Conservation (phyloP, 192 early-diverging fungal species). For the Coemansia sp. region DNA sequence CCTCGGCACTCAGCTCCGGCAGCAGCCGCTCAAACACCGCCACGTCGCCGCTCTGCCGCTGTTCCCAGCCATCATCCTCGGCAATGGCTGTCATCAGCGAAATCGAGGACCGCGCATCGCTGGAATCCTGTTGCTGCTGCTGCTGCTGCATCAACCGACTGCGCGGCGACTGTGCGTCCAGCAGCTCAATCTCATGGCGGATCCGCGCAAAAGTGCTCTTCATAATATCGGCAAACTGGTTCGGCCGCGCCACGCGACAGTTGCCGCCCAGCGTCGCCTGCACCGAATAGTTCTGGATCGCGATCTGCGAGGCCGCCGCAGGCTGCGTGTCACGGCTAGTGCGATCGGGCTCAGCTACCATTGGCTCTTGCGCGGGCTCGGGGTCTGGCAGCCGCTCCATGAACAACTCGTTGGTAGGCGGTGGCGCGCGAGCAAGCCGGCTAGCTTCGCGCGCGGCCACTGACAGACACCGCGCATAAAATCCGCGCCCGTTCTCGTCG, state of each 20-base stretch:
- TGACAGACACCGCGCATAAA: conserved; percentile 44
- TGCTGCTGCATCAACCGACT: conserved; percentile 15
- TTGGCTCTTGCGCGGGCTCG: background rate
- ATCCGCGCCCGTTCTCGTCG: conserved; percentile 14
- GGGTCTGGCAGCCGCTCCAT: conserved; percentile 14
- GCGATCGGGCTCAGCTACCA: background rate
- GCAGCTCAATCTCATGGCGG: conserved; percentile 24
- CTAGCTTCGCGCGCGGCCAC: conserved; percentile 6
- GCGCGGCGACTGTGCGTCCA: conserved; percentile 19
- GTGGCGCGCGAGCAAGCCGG: conserved; percentile 8
- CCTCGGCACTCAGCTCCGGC: conserved; percentile 13
- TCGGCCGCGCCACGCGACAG: conserved; percentile 15
- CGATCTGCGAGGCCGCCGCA: background rate
- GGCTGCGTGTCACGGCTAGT: background rate
- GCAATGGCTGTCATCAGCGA: conserved; percentile 16
- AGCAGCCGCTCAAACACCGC: conserved; percentile 19
- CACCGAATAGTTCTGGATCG: conserved; percentile 33
- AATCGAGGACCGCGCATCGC: conserved; percentile 13
- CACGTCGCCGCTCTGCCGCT: background rate
- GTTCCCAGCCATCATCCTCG: conserved; percentile 3
- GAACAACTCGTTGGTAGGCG: conserved; percentile 2
- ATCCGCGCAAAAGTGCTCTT: conserved; percentile 25
- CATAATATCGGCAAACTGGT: conserved; percentile 17
- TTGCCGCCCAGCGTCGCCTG: background rate
- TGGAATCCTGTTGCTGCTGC: background rate